phyloP scores from a whole-genome alignment of 179 eudicot genomes.

The Silene noctiflora region DNA sequence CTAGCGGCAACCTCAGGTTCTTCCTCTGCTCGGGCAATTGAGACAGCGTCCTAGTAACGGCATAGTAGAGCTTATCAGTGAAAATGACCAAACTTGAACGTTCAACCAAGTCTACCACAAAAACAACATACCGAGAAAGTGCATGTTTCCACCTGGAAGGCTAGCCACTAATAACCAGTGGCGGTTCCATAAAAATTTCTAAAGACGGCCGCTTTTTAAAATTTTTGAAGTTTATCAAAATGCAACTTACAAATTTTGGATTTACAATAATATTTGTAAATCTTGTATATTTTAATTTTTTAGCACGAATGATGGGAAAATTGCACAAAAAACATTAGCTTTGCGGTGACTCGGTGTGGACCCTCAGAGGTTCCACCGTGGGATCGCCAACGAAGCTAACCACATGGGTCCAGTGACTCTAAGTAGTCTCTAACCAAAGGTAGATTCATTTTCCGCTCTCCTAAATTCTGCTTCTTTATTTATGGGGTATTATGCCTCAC shows the following conservation, averaged over 20 bases:
- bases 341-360: no score
- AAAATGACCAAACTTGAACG: not conserved
- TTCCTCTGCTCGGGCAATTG: constrained; percentile 71
- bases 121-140: not conserved
- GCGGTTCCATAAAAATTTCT: not conserved
- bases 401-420: no score
- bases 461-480: no score
- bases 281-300: no score
- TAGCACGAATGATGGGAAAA: not conserved
- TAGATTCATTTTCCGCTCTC: no score
- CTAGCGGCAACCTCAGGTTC: constrained; percentile 88
- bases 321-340: not conserved
- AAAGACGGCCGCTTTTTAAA: not conserved
- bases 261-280: not conserved
- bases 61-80: constrained; percentile 9
- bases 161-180: not conserved
- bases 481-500: no score
- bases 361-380: no score
- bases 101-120: not conserved
- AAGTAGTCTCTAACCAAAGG: no score
- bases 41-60: constrained; percentile 72
- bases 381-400: no score
- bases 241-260: constrained; percentile 35
- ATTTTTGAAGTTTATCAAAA: constrained; percentile 50
- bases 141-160: not conserved